Percentiles rank a stretch among this genome's conserved stretches.
Evolutionary conservation across 805 yeast species (phyloP).

Genomic region (Wickerhamiella spandovensis): DNA sequence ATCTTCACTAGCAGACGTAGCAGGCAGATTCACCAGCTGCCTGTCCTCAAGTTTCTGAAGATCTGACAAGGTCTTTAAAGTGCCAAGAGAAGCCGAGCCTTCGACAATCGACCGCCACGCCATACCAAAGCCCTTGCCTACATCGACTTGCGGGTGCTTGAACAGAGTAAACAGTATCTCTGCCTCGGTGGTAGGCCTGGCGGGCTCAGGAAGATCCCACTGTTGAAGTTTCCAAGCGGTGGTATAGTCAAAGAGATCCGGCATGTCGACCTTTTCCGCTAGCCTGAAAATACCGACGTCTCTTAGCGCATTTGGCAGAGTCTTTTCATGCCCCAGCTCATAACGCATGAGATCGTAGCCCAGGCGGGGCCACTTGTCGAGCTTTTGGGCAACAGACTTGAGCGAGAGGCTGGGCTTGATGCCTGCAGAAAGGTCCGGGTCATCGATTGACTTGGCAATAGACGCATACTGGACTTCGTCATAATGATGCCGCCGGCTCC

Average conservation of each 20-base stretch:
- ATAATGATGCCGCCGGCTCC: background rate
- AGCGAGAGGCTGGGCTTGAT: background rate
- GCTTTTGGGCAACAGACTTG: background rate
- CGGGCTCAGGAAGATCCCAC: slow-evolving; percentile 58
- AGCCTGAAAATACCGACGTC: slow-evolving; percentile 11
- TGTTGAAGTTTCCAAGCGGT: slow-evolving; percentile 57
- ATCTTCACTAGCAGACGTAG: background rate
- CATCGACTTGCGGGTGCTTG: slow-evolving; percentile 20
- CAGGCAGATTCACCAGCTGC: background rate
- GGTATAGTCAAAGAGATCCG: slow-evolving; percentile 7
- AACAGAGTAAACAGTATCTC: slow-evolving; percentile 40
- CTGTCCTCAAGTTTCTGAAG: background rate
- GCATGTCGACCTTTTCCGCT: slow-evolving; percentile 3
- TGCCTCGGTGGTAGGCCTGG: slow-evolving; percentile 27
- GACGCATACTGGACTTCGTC: background rate
- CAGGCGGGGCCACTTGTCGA: slow-evolving; percentile 8
- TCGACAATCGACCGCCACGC: background rate
- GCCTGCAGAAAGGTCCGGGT: slow-evolving; percentile 1
- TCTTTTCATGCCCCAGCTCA: background rate
- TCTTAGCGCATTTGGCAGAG: background rate
- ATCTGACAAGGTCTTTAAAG: background rate
- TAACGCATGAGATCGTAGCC: slow-evolving; percentile 3
- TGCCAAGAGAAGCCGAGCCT: background rate
- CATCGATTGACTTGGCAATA: background rate
- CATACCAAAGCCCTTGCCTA: background rate